Evolutionary conservation across 2,329 filamentous ascomycete genomes (phyloP), one percentile per base, ranked within the genome.

Genomic region (Calonectria multiphialidica): DNA sequence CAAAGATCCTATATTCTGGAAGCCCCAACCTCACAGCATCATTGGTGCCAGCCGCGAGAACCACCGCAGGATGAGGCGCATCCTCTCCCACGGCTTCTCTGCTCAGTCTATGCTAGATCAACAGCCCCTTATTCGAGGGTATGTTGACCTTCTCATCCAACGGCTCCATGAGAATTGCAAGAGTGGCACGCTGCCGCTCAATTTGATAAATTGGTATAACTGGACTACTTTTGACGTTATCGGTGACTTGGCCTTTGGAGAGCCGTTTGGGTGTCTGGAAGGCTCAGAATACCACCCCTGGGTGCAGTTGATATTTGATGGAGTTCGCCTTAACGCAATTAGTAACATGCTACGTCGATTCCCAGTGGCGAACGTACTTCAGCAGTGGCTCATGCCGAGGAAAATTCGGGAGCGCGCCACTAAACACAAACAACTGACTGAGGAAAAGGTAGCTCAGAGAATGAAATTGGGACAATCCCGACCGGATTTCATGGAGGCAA

Each of bases 111-210:
- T 81, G 72, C 49, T 72, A 6, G 74, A 74, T 5, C 80, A 82
- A 66, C 74, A 81, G 63, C 70, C 75, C 0, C 57, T 78, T 2
- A 75, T 88, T 71, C 78, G 81, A 68, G 72, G 74, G 0, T 86
- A 87, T 73, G 82, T 86, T 25, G 79, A 84, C 61, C 73, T 86
- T 13, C 81, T 88, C 42, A 80, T 87, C 40, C 59, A 77, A 7
- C 81, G 81, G 30, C 73, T 88, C 37, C 79, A 76, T 37, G 82
- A 85, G 33, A 77, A 83, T n/a, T 50, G 57, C 40, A 25, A 62
- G 9, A 21, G 7, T 1, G 63, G 66, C 30, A 15, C 40, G 8
- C n/a, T 28, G 16, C 47, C 73, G 1, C 13, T 80, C 37, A 73
- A 82, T 28, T 61, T 83, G 25, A 72, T 74, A 0, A 57, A 72